Conservation (phyloP, 2,329 filamentous ascomycete species). For the Sarocladiaceae sp. region DNA sequence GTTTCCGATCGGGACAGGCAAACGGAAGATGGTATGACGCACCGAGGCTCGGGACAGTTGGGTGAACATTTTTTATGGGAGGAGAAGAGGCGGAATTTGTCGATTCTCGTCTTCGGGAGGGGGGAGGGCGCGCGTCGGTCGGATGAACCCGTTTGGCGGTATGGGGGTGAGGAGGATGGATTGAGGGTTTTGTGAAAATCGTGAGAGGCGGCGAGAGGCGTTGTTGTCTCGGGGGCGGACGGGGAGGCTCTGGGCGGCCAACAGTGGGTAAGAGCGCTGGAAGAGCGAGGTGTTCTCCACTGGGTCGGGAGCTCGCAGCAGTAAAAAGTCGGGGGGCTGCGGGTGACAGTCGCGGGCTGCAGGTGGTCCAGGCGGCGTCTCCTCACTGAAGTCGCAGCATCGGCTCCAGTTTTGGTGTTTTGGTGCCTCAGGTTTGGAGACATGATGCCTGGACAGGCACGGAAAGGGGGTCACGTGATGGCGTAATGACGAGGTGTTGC, state of each 20-base stretch:
- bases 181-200: slow-evolving; percentile 41
- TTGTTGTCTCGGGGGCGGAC: slow-evolving; percentile 21
- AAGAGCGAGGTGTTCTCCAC: slow-evolving; percentile 4
- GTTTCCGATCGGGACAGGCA: slow-evolving; percentile 3
- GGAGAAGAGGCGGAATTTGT: slow-evolving; percentile 20
- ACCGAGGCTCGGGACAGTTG: slow-evolving; percentile 51
- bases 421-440: slow-evolving; percentile 4
- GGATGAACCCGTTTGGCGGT: slow-evolving; percentile 16
- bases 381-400: slow-evolving; percentile 8
- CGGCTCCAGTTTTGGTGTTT: slow-evolving; percentile 3
- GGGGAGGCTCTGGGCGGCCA: neutral
- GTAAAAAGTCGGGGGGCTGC: too few species aligned
- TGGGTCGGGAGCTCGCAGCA: too few species aligned
- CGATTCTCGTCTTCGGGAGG: slow-evolving; percentile 2
- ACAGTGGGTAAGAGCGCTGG: too few species aligned
- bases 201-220: slow-evolving; percentile 27
- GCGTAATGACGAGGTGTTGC: too few species aligned
- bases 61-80: slow-evolving; percentile 47
- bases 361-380: slow-evolving; percentile 5
- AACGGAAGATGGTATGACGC: slow-evolving; percentile 25
- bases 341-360: too few species aligned
- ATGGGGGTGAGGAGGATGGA: slow-evolving; percentile 23
- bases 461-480: slow-evolving; percentile 3
- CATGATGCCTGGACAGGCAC: too few species aligned
- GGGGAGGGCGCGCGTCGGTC: slow-evolving; percentile 30